phyloP scores from a whole-genome alignment of 129 eudicot species.

The Escallonia rubra region DNA sequence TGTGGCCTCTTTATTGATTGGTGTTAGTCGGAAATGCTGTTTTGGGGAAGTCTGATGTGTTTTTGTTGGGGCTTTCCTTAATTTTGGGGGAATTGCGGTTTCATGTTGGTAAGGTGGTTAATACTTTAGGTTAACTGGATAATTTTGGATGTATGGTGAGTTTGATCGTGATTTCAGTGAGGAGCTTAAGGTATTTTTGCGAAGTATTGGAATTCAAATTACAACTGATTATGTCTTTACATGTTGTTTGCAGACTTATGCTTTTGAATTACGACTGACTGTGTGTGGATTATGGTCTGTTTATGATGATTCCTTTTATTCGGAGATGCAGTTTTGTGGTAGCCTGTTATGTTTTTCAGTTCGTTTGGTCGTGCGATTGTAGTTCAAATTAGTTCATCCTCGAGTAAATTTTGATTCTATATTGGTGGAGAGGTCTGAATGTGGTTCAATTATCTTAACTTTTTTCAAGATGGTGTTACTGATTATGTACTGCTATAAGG shows the following conservation, averaged over 20 bases:
- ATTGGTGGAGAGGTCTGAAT: no score
- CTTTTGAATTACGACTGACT: not conserved
- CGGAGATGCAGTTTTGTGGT: no score
- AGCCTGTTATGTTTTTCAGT: no score
- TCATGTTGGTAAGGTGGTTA: not conserved
- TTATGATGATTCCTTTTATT: no score
- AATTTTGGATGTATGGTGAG: not conserved
- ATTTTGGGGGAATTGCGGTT: not conserved
- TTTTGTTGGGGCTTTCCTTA: no score
- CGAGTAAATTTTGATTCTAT: no score
- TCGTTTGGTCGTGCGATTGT: no score
- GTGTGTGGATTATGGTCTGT: not conserved
- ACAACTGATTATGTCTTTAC: no score
- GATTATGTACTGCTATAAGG: no score
- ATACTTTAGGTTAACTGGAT: not conserved
- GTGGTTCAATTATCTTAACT: no score
- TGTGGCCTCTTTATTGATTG: not conserved
- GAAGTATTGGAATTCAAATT: not conserved
- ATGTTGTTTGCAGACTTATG: not conserved
- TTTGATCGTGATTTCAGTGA: not conserved
- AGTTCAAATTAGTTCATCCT: no score
- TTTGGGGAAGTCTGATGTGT: not conserved
- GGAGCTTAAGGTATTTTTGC: not conserved
- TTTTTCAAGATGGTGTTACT: no score
- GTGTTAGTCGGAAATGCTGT: not conserved